Conservation (phyloP, 1,284 basidiomycete species). For the Cryptococcus maquisensis region DNA sequence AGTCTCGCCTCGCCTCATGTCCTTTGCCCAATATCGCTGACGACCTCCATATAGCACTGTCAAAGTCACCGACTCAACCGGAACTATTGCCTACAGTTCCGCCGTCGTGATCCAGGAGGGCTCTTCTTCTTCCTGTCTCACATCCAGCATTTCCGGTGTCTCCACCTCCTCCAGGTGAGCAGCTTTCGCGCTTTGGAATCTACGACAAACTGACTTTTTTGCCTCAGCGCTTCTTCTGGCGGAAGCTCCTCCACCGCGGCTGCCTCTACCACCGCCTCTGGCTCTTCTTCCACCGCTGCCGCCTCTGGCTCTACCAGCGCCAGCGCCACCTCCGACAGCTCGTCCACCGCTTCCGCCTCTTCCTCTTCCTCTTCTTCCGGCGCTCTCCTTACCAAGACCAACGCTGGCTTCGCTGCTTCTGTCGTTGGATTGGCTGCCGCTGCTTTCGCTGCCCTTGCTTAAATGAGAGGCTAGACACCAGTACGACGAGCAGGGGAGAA, state of each 20-base stretch:
- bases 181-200: background rate
- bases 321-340: too few species aligned
- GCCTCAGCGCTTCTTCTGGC: background rate
- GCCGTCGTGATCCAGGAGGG: conserved; percentile 55
- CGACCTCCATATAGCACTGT: conserved; percentile 23
- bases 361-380: background rate
- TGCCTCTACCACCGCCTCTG: conserved; percentile 15
- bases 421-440: conserved; percentile 15
- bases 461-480: too few species aligned
- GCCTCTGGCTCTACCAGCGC: conserved; percentile 17
- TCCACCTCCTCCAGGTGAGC: background rate
- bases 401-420: conserved; percentile 8
- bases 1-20: conserved; percentile 30
- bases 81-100: conserved; percentile 57
- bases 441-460: conserved; percentile 9
- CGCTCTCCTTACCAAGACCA: conserved; percentile 9
- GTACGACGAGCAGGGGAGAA: too few species aligned
- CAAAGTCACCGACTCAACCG: conserved; percentile 55
- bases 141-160: background rate
- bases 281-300: conserved; percentile 13
- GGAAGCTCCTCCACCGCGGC: conserved; percentile 16
- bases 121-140: conserved; percentile 41
- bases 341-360: conserved; percentile 4
- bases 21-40: background rate
- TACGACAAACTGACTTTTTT: background rate